phyloP scores from a whole-genome alignment of 164 flowering plant species.

The Magnolia officinalis region DNA sequence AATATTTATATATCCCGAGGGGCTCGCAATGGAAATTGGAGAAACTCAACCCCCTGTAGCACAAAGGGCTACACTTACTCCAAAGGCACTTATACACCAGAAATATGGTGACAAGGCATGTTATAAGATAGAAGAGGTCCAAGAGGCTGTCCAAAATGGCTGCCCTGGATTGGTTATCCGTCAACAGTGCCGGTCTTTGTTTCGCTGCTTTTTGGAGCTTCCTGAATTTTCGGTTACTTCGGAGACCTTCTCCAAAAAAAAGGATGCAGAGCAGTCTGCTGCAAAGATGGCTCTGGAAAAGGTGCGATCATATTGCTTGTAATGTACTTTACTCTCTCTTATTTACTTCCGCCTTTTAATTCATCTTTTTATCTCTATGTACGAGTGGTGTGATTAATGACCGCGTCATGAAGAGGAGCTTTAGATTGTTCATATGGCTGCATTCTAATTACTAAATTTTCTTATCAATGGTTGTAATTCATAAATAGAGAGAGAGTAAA shows the following conservation, averaged over 20 bases:
- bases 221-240: conserved; percentile 73
- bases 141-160: conserved; percentile 44
- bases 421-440: too few species aligned
- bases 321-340: neutral
- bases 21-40: conserved; percentile 29
- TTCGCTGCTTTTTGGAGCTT: conserved; percentile 76
- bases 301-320: conserved; percentile 34
- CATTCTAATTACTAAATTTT: too few species aligned
- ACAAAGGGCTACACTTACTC: conserved; percentile 40
- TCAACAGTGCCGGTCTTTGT: conserved; percentile 62
- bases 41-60: conserved; percentile 19
- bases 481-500: too few species aligned
- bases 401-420: too few species aligned
- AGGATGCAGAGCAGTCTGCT: conserved; percentile 97
- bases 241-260: conserved; percentile 57
- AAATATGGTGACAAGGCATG: conserved; percentile 63
- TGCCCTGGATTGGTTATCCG: conserved; percentile 77
- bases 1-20: neutral
- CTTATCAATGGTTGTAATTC: too few species aligned
- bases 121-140: conserved; percentile 67
- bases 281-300: conserved; percentile 72
- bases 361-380: too few species aligned
- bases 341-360: too few species aligned
- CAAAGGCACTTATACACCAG: conserved; percentile 73
- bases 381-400: too few species aligned